These are phyloP conservation scores for Coemansia sp. DNA, from an alignment of 192 early-diverging fungal species.

Conservation along the genomic window DNA sequence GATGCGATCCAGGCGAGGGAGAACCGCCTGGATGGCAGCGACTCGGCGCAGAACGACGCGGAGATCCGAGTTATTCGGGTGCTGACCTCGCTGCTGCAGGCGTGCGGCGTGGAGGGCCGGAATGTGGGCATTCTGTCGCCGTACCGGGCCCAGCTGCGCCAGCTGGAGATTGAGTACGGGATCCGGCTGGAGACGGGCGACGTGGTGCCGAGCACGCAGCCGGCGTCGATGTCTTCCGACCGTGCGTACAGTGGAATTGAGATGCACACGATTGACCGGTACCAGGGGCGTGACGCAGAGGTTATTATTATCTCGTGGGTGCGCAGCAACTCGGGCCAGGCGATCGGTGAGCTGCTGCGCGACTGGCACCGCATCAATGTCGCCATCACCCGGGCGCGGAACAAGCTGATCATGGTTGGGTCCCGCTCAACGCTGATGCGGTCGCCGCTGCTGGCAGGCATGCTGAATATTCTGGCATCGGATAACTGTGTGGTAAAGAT, in stretches of 20 bases:
- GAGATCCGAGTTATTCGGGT: slow-evolving; percentile 66
- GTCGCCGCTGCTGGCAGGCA: slow-evolving; percentile 55
- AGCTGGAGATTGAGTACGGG: slow-evolving; percentile 43
- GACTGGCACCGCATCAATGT: slow-evolving; percentile 96
- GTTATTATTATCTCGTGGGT: slow-evolving; percentile 90
- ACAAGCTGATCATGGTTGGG: slow-evolving; percentile 88
- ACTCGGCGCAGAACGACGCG: slow-evolving; percentile 65
- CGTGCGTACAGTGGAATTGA: slow-evolving; percentile 54
- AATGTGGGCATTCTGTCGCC: slow-evolving; percentile 85
- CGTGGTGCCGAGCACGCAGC: not conserved
- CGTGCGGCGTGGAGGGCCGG: slow-evolving; percentile 62
- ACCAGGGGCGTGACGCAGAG: slow-evolving; percentile 92
- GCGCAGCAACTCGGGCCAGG: slow-evolving; percentile 67
- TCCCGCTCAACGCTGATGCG: slow-evolving; percentile 67
- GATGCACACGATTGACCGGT: slow-evolving; percentile 87
- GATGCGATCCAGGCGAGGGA: slow-evolving; percentile 69
- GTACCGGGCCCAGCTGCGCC: slow-evolving; percentile 70
- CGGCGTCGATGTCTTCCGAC: not conserved
- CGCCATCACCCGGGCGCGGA: slow-evolving; percentile 85
- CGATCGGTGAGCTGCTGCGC: slow-evolving; percentile 79
- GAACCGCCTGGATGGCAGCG: slow-evolving; percentile 45
- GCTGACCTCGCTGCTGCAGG: slow-evolving; percentile 57
- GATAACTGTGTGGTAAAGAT: not conserved
- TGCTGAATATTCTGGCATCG: slow-evolving; percentile 44
- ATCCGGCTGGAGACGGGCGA: slow-evolving; percentile 5